Evolutionary conservation across 257 asterid species (phyloP).

Genomic region (Solanum dulcamara): DNA sequence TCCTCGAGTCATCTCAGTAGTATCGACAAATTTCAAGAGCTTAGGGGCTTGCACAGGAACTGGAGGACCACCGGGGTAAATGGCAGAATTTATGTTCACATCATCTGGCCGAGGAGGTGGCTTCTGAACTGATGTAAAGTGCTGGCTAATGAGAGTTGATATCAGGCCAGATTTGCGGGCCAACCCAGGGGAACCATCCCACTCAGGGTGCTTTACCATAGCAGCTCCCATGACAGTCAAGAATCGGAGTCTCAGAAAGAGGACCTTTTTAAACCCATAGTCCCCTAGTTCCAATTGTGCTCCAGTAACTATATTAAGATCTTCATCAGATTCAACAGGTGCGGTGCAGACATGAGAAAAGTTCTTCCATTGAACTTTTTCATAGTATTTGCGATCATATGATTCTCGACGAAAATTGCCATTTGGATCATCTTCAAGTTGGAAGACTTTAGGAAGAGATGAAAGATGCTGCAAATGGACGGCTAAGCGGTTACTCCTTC

Average conservation of each 20-base stretch:
- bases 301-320: constrained; percentile 77
- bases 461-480: constrained; percentile 92
- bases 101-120: constrained; percentile 82
- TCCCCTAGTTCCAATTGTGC: constrained; percentile 70
- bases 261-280: constrained; percentile 77
- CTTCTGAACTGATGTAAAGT: constrained; percentile 66
- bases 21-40: constrained; percentile 79
- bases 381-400: constrained; percentile 65
- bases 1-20: constrained; percentile 88
- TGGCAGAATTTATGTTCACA: constrained; percentile 86
- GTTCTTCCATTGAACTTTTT: constrained; percentile 94
- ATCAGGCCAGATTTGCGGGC: constrained; percentile 91
- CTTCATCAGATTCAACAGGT: constrained; percentile 88
- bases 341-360: constrained; percentile 95
- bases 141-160: constrained; percentile 87
- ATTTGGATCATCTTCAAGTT: constrained; percentile 62
- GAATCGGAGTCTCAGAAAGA: constrained; percentile 62
- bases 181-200: constrained; percentile 94
- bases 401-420: constrained; percentile 46
- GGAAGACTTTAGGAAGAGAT: constrained; percentile 79
- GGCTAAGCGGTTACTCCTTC: constrained; percentile 87
- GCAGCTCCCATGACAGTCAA: constrained; percentile 65
- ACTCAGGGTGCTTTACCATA: constrained; percentile 61
- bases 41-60: constrained; percentile 64
- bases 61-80: constrained; percentile 96